Evolutionary conservation across 2,329 filamentous ascomycete species (phyloP), one percentile per base, ranked within the genome.

Genomic region (Ophiocordyceps australis): DNA sequence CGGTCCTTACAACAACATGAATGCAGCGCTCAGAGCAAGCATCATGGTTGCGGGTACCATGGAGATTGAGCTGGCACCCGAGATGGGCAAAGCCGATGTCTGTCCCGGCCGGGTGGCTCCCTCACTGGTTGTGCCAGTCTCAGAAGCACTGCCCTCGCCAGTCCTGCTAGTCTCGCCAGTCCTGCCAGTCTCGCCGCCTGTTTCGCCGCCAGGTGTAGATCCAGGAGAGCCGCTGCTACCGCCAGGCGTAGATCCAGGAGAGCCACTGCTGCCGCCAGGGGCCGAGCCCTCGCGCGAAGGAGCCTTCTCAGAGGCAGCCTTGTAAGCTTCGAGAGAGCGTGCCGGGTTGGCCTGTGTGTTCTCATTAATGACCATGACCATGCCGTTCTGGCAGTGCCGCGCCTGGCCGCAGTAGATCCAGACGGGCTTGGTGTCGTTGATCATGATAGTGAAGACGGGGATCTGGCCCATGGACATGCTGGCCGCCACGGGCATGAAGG

Each of bases 341-440:
- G 56, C 42, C 4, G 59, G 32, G 48, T 72, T 73, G 40, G 56
- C 55, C 14, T 50, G 36, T 17, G 60, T 57, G 47, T 74, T 60
- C 52, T 68, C 68, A 50, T 85, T 83, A 44, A 83, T 72, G 17
- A 79, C 75, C 55, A 79, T 74, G 30, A 65, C 62, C 74, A 83
- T 83, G 33, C 76, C 76, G 24, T 45, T 53, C 48, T 82, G 66
- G 50, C 79, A 89, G 54, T 89, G 80, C 41, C 61, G 66, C 23
- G 46, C 70, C 48, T 82, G 74, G 17, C 69, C 71, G 54, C 79
- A 86, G 61, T 76, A 86, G 35, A 79, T 54, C 78, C 80, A 89
- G 35, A 85, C 58, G 17, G 80, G 79, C 28, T 62, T 74, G 23
- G 62, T 66, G 47, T 70, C 59, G 41, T 72, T 74, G 47, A 89